Conservation (phyloP, 2,329 filamentous ascomycete genomes). For the Nigrospora oryzae region DNA sequence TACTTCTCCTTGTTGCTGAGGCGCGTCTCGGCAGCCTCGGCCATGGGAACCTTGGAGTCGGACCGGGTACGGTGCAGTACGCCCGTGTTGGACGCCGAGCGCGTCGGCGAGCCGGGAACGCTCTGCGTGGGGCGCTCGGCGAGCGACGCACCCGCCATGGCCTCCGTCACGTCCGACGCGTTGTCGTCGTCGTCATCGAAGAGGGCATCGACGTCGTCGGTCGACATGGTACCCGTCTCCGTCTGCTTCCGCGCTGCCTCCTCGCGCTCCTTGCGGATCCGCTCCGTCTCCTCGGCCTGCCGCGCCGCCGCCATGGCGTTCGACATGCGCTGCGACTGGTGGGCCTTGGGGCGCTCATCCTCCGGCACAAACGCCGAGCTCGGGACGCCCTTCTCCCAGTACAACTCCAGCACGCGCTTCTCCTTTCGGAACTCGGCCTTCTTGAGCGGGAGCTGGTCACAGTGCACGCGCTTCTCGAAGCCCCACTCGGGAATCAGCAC, state of each 20-base stretch:
- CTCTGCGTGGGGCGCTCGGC: constrained; percentile 88
- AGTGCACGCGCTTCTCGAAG: constrained; percentile 98
- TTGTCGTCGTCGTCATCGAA: constrained; percentile 92
- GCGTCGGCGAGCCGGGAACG: constrained; percentile 83
- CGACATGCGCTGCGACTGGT: constrained; percentile 61
- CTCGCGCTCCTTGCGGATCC: constrained; percentile 76
- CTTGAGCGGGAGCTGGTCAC: constrained; percentile 93
- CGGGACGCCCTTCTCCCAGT: constrained; percentile 99
- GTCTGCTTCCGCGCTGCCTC: constrained; percentile 89
- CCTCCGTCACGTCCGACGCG: constrained; percentile 79
- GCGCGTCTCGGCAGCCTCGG: constrained; percentile 69
- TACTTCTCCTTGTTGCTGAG: constrained; percentile 95
- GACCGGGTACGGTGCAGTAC: constrained; percentile 81
- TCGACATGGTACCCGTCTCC: constrained; percentile 88
- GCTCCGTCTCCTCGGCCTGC: constrained; percentile 74
- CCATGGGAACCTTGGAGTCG: constrained; percentile 79
- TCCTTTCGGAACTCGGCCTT: constrained; percentile 99
- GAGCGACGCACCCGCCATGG: constrained; percentile 84
- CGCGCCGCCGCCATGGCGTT: constrained; percentile 69
- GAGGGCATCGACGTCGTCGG: constrained; percentile 87
- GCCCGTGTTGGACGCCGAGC: constrained; percentile 59
- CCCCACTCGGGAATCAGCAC: constrained; percentile 97
- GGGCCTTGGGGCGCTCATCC: constrained; percentile 86
- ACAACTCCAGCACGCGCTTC: constrained; percentile 86
- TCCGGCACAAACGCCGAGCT: constrained; percentile 95